Evolutionary conservation across 2,329 filamentous ascomycete genomes (phyloP).

Genomic region (Alternaria incomplexa): DNA sequence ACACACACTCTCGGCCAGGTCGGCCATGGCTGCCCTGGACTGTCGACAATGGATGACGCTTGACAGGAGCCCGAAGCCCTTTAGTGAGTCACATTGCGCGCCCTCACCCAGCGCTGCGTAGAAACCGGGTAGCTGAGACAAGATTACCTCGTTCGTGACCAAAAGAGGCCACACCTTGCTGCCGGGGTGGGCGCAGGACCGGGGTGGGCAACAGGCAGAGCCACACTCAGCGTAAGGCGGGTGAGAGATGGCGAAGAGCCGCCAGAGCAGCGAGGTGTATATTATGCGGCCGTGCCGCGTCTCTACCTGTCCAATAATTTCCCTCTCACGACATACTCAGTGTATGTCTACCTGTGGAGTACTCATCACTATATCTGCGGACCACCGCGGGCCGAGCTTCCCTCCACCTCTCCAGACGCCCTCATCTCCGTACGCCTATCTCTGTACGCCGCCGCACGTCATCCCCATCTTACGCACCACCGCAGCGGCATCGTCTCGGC

Average conservation of each 20-base stretch:
- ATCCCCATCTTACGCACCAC: constrained; percentile 20
- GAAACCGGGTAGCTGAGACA: constrained; percentile 24
- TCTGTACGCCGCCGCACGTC: constrained; percentile 21
- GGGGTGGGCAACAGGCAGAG: constrained; percentile 18
- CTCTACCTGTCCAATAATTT: constrained; percentile 9
- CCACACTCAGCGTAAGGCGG: constrained; percentile 15
- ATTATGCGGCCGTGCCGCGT: constrained; percentile 24
- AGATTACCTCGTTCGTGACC: constrained; percentile 32
- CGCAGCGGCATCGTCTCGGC: constrained; percentile 19
- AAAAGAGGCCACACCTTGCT: constrained; percentile 36
- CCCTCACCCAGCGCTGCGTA: constrained; percentile 11
- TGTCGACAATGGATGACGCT: constrained; percentile 3
- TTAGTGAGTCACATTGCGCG: constrained; percentile 39
- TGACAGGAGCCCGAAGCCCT: constrained; percentile 5
- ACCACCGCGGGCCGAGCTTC: constrained; percentile 26
- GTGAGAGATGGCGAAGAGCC: constrained; percentile 17
- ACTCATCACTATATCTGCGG: constrained; percentile 4
- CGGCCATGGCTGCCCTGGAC: background rate
- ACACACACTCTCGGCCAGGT: constrained; percentile 10
- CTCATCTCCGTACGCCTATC: constrained; percentile 1
- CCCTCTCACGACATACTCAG: background rate
- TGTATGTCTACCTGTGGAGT: background rate
- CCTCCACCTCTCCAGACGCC: constrained; percentile 1
- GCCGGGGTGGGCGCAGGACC: constrained; percentile 25
- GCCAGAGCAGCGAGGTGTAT: constrained; percentile 12